phyloP scores from a whole-genome alignment of 106 monocot species.

The Xerophyta viscosa region DNA sequence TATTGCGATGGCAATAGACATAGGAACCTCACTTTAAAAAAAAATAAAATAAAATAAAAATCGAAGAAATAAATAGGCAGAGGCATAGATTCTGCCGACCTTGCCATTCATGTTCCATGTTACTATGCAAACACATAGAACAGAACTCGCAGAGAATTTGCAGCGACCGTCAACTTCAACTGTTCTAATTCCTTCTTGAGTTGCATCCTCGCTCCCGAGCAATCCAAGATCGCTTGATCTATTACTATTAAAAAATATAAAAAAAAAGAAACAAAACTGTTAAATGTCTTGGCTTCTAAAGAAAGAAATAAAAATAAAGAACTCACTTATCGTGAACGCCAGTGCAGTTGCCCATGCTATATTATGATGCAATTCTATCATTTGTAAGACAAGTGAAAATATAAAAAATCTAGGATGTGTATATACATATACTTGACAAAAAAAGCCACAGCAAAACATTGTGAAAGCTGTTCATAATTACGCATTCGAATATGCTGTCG shows the following conservation, averaged over 20 bases:
- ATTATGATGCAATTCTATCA: neutral
- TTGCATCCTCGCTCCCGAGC: conserved; percentile 1
- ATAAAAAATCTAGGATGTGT: too few relatives aligned
- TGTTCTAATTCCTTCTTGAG: conserved; percentile 41
- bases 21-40: too few relatives aligned
- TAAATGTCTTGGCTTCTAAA: too few relatives aligned
- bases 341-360: conserved; percentile 10
- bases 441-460: too few relatives aligned
- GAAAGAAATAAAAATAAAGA: too few relatives aligned
- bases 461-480: too few relatives aligned
- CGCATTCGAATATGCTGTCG: neutral
- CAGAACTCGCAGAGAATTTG: conserved; percentile 23
- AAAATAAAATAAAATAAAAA: too few relatives aligned
- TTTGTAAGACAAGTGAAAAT: too few relatives aligned
- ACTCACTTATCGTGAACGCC: neutral
- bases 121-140: conserved; percentile 28
- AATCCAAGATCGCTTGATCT: neutral
- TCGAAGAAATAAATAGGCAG: too few relatives aligned
- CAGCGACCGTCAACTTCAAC: conserved; percentile 22
- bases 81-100: conserved; percentile 1
- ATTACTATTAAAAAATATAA: conserved; percentile 12
- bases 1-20: too few relatives aligned
- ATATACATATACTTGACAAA: too few relatives aligned
- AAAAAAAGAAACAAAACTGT: too few relatives aligned
- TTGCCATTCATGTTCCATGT: conserved; percentile 51